Base-by-base conservation (phyloP, 257 asterid species). In the Datura wrightii region DNA sequence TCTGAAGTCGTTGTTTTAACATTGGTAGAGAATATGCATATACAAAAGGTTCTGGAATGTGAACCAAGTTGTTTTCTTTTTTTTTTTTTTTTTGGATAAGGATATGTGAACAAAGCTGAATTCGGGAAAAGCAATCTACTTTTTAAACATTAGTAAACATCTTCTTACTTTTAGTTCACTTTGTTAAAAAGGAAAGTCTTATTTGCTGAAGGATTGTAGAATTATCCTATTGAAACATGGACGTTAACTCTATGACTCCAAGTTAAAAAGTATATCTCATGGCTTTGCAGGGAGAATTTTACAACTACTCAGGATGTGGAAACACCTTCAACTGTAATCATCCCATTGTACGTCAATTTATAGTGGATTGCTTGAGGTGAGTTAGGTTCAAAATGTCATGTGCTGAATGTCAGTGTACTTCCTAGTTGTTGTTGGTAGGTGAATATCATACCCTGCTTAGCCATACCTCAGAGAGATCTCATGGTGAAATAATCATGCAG, bases 221-320 rank as follows among this genome's bases (percentile, higher is more conserved):
- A 31, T 76, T 80, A 81, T 52, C 5, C 31, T 50, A 76, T 83
- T 74, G 18, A 59, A 66, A 53, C 46, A 67, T 52, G 42, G 78
- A 50, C 82, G 10, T 74, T 66, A 55, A 48, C 86, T 59, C 72
- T 52, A 65, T 78, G 65, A 74, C 34, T 66, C 67, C 42, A 50
- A 14, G 46, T 13, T 76, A 52, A 52, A 76, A 7, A 50, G 31
- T 76, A 76, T 53, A 76, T 76, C 8, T 76, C 79, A 63, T 89
- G 70, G 24, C 69, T 87, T 84, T 53, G 84, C 95, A 96, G 99
- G 99, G 99, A 83, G 98, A 97, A 85, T 97, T 90, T 87, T 97
- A 97, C 90, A 97, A 97, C 88, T 97, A 97, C 90, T 94, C 99
- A 79, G 99, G 99, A 82, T 97, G 99, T 87, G 99, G 99, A 87